Percentiles rank a stretch among this genome's conserved stretches.
Conservation (phyloP, 169 alveolate genomes). For the Perkinsus marinus region DNA sequence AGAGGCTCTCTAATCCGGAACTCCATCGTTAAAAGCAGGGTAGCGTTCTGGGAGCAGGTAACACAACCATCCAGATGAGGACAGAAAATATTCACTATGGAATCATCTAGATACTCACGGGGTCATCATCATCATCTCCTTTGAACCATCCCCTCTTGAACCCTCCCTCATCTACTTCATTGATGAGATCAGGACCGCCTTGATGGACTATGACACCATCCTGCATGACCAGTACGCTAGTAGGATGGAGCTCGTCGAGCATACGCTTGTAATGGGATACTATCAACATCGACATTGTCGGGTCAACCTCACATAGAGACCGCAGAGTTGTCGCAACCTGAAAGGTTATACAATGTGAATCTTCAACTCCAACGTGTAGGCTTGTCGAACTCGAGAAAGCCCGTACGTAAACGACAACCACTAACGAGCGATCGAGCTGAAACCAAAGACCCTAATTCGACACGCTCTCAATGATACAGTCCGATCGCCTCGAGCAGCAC, state of each 20-base stretch:
- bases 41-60: not conserved
- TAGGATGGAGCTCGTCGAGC: conserved; percentile 20
- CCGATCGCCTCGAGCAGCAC: too few relatives aligned
- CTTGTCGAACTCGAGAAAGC: too few relatives aligned
- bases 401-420: too few relatives aligned
- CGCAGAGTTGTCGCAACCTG: not conserved
- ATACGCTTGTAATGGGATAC: conserved; percentile 29
- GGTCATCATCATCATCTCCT: not conserved
- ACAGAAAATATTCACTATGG: not conserved
- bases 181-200: conserved; percentile 21
- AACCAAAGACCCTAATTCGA: too few relatives aligned
- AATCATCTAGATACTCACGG: not conserved
- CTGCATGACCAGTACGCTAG: conserved; percentile 23
- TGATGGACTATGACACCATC: conserved; percentile 23
- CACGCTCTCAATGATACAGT: too few relatives aligned
- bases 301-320: not conserved
- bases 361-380: too few relatives aligned
- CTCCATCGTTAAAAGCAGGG: too few relatives aligned
- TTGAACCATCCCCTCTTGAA: not conserved
- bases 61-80: not conserved
- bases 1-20: too few relatives aligned
- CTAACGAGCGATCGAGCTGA: too few relatives aligned
- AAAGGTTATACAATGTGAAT: not conserved
- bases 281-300: not conserved
- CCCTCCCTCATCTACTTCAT: conserved; percentile 21